Percentiles rank a stretch among this genome's conserved stretches.
Evolutionary conservation across 345 rosid genomes (phyloP).

Genomic region (Melaleuca quinquenervia): DNA sequence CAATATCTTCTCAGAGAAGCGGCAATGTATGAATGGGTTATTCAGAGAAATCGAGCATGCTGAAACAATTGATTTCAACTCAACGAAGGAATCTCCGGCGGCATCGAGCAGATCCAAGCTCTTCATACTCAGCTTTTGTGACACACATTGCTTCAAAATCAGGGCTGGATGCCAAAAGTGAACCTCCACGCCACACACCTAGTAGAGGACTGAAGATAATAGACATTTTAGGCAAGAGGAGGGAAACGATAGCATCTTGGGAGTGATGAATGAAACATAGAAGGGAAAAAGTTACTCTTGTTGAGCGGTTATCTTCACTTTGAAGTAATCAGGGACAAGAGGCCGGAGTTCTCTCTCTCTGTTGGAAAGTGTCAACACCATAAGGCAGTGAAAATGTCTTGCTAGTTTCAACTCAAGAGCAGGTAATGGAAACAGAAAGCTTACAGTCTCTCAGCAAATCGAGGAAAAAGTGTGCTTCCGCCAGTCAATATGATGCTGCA

Average conservation of each 20-base stretch:
- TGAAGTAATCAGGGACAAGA: constrained; percentile 76
- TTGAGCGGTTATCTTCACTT: constrained; percentile 71
- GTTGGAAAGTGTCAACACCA: constrained; percentile 9
- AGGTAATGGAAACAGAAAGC: constrained; percentile 4
- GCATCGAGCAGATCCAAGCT: constrained; percentile 85
- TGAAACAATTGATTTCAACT: neutral
- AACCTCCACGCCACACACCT: constrained; percentile 98
- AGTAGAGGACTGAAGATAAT: constrained; percentile 55
- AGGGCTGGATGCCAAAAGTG: constrained; percentile 89
- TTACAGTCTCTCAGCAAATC: constrained; percentile 79
- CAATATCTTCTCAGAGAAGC: neutral
- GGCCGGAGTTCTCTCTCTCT: constrained; percentile 90
- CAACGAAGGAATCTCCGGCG: constrained; percentile 70
- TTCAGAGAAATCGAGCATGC: neutral
- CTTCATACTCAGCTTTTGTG: constrained; percentile 95
- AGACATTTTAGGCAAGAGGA: neutral
- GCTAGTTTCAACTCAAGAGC: neutral
- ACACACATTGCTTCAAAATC: constrained; percentile 80
- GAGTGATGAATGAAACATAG: neutral
- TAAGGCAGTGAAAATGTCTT: neutral
- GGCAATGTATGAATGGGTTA: neutral
- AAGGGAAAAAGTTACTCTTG: constrained; percentile 52
- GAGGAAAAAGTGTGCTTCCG: constrained; percentile 83
- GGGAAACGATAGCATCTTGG: neutral
- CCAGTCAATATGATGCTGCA: constrained; percentile 86